Evolutionary conservation across 2,329 filamentous ascomycete species (phyloP), one percentile per base, ranked within the genome.

Genomic region (Aureobasidium mangrovei): DNA sequence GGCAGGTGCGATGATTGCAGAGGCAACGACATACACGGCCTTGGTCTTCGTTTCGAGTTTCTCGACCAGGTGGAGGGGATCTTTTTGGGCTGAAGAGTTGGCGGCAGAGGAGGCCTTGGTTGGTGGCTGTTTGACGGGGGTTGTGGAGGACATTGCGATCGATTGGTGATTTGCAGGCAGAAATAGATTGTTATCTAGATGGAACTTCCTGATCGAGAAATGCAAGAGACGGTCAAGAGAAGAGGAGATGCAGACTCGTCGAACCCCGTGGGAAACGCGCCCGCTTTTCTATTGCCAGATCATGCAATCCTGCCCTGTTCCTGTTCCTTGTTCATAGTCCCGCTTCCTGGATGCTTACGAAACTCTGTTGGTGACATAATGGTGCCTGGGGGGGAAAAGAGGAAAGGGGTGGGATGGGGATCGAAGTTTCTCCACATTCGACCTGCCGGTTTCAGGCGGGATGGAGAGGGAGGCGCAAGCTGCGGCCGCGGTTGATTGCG

Each of bases 1-100:
- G 29, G 8, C 4, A 10, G 28, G 26, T 12, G 12, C 8, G 36
- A 39, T 39, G 36, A 39, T 18, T 39, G 9, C n/a, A 18, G n/a
- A 18, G 7, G 7, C 9, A 10, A 39, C 12, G 27, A 54, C 32
- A 29, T 64, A 64, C 62, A 66, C 56, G 10, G 64, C 60, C 47
- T 63, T 65, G 12, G 59, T 61, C 42, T 57, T 60, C 2, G 42
- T 59, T 39, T 65, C 63, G 33, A 65, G 60, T 55, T 64, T 65
- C 57, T 66, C 61, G 12, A 65, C 48, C 10, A 60, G 60, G 44
- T 64, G 63, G 31, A 53, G 42, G 4, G 59, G 55, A 29, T 65
- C 62, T 28, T 64, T 59, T 35, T 60, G 60, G 3, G 39, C 27
- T 27, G 39, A 26, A 2, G 40, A n/a, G 27, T 41, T 18, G 33